phyloP scores from a whole-genome alignment of 202 grass and related monocot species.

The Alloteropsis angusta region DNA sequence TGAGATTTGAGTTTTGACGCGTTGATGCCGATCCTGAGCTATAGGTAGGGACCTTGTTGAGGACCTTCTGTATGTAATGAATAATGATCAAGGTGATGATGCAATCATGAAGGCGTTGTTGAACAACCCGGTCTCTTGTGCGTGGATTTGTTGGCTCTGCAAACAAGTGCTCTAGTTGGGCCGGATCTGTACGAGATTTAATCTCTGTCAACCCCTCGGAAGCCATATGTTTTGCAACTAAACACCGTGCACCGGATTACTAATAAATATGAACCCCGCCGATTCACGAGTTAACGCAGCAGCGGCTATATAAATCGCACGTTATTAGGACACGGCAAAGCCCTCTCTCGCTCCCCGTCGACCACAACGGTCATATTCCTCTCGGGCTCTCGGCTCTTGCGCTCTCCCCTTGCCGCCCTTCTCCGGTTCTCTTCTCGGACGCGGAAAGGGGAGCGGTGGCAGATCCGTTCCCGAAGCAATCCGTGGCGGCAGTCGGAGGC shows the following conservation, averaged over 20 bases:
- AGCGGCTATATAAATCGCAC: background rate
- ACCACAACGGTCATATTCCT: slow-evolving; percentile 36
- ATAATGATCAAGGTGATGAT: background rate
- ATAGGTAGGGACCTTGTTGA: background rate
- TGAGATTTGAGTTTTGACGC: background rate
- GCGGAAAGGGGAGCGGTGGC: background rate
- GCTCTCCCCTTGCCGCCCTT: background rate
- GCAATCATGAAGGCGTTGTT: background rate
- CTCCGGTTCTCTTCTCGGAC: background rate
- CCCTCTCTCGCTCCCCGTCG: background rate
- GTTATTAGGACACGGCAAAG: background rate
- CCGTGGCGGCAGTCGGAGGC: background rate
- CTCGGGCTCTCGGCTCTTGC: background rate
- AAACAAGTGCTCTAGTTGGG: background rate
- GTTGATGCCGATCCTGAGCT: background rate
- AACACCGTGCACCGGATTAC: too few species aligned
- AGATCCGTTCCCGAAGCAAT: background rate
- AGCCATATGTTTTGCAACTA: too few species aligned
- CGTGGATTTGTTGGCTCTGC: background rate
- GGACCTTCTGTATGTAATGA: background rate
- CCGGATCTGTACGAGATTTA: too few species aligned
- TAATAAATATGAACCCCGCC: too few species aligned
- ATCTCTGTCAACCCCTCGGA: too few species aligned
- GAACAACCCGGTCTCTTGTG: background rate
- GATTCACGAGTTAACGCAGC: too few species aligned